phyloP scores from a whole-genome alignment of 768 basidiomycete species.

The Coprinopsis marcescibilis region DNA sequence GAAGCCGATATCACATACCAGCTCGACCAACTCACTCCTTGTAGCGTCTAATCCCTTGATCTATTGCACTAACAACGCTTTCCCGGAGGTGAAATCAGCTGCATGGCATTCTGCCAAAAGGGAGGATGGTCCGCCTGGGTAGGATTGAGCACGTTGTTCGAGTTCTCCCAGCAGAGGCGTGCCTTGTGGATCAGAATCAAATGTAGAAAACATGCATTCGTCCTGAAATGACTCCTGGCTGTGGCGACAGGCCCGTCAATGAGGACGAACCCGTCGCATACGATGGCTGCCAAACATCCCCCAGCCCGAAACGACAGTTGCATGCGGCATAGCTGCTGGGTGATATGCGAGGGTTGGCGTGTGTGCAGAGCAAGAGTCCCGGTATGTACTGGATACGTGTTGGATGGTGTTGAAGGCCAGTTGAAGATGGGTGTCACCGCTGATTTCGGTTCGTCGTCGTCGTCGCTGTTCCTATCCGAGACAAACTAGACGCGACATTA shows the following conservation, averaged over 20 bases:
- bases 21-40: conserved; percentile 78
- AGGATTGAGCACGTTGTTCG: conserved; percentile 65
- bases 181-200: conserved; percentile 74
- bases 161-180: conserved; percentile 80
- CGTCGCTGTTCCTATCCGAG: conserved; percentile 20
- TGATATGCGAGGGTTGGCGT: conserved; percentile 73
- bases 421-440: conserved; percentile 33
- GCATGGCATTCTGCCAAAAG: conserved; percentile 84
- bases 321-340: conserved; percentile 95
- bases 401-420: conserved; percentile 42
- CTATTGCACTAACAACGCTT: conserved; percentile 71
- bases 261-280: too few species aligned
- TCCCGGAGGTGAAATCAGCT: conserved; percentile 75
- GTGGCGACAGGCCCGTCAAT: conserved; percentile 91
- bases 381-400: background rate
- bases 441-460: conserved; percentile 23
- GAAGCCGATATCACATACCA: conserved; percentile 41
- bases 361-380: conserved; percentile 59
- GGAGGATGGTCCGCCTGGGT: conserved; percentile 89
- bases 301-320: too few species aligned
- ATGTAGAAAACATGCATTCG: conserved; percentile 86
- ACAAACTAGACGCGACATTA: conserved; percentile 22
- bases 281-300: too few species aligned
- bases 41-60: conserved; percentile 77
- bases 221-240: conserved; percentile 92